phyloP scores from a whole-genome alignment of 75 land plant species.

The Larix kaempferi region DNA sequence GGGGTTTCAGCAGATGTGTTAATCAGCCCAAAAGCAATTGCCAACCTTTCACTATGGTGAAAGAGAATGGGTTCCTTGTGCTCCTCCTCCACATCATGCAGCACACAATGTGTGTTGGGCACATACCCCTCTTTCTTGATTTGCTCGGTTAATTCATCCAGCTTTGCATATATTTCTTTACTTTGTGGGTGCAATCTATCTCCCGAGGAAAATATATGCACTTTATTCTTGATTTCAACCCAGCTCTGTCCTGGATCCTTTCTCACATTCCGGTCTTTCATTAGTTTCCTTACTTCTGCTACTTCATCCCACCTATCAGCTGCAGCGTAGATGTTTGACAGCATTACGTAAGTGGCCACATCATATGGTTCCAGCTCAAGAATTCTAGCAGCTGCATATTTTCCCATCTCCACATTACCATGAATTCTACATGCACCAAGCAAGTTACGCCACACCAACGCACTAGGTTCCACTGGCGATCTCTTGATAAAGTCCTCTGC shows the following conservation, averaged over 20 bases:
- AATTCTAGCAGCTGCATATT: constrained; percentile 11
- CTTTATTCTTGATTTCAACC: not conserved
- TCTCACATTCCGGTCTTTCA: not conserved
- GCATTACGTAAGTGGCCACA: constrained; percentile 19
- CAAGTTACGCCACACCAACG: constrained; percentile 34
- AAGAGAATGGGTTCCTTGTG: not conserved
- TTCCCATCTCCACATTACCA: constrained; percentile 18
- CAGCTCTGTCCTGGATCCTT: not conserved
- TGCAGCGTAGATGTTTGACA: constrained; percentile 33
- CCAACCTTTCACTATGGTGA: constrained; percentile 8
- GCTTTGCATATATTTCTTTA: not conserved
- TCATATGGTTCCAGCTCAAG: constrained; percentile 20
- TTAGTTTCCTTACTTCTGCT: not conserved
- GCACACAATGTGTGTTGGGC: not conserved
- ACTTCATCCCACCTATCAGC: not conserved
- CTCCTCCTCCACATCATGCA: not conserved
- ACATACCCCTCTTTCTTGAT: not conserved
- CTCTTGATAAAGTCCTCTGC: constrained; percentile 31
- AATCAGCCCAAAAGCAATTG: constrained; percentile 14
- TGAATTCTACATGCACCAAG: constrained; percentile 41
- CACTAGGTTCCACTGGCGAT: constrained; percentile 38
- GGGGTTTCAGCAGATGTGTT: not conserved
- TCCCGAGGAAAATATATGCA: not conserved
- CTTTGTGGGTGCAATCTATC: not conserved
- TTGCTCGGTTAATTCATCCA: not conserved